Base-by-base conservation (phyloP, 306 rosid species). In the Dryas alaskensis region DNA sequence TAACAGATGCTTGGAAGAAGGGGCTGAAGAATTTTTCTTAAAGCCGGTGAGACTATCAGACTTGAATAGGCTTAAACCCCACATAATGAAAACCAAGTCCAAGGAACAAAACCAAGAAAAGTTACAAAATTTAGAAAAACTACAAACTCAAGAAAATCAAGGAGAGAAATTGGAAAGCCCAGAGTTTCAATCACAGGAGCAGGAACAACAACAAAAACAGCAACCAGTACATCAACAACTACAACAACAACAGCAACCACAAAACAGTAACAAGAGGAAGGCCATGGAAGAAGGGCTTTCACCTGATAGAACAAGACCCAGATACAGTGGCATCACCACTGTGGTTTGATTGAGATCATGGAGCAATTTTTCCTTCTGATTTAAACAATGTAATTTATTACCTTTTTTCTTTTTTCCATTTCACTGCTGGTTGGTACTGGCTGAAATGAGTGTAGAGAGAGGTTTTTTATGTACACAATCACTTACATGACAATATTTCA, bases 21-120 rank as follows among this genome's bases (percentile, higher is more conserved):
- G 98, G 49, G 98, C 96, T 63, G 96, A 93, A 46, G 98, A 93
- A 43, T 93, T 91, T 79, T 89, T 93, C 86, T 88, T 93, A 86
- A 93, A 93, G 80, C 98, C 98, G 27, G 97, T 93, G 55, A 84
- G 89, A 79, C 73, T 77, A 25, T 51, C 93, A n/a, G 98, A 93
- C 76, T 70, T 93, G 82, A 85, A 57, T 67, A 85, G 70, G 83
- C 93, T 93, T 25, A 83, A 62, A 83, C 90, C 98, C 46, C 94
- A 86, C 65, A 81, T 93, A 81, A 89, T 84, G 92, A 89, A 84
- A 14, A 86, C 89, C 73, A 89, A 89, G 16, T 66, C 79, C 65
- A 89, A 80, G 75, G 83, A 85, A 71, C 83, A 80, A 79, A 75
- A 74, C 6, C 81, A 73, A 44, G 86, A 67, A 75, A 63, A 58